Base-by-base conservation (phyloP, 116 monocot genomes). In the Papilionanthe hybrid region DNA sequence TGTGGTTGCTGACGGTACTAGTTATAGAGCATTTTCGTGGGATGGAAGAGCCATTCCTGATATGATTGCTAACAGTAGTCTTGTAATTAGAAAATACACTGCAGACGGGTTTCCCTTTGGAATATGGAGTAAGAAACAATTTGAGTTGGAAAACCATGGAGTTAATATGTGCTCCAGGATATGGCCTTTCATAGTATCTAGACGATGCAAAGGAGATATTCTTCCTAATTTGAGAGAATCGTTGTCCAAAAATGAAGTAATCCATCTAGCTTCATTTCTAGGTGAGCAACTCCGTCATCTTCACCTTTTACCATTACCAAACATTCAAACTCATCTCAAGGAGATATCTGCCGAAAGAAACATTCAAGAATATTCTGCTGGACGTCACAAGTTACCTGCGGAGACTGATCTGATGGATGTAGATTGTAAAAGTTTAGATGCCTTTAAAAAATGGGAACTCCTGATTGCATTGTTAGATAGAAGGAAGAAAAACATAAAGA, bases 181-280 rank as follows among this genome's bases (percentile, higher is more conserved):
- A 69, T 98, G 88, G 84, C 91, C 98, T 72, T 98, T 90, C 76
- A 83, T 93, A 41, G 86, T 98, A 45, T 91, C 84, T 47, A 94
- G 83, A 87, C 89, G 91, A 90, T 98, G 98, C 87, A 87, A 83
- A 86, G 98, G 98, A 47, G 87, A 91, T 76, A 94, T 98, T 72
- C 90, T 94, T 87, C 91, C 94, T 76, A 78, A 93, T 82, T 13
- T 98, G 88, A 89, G 93, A 83, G 90, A 93, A 28, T 65, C 4
- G 55, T 75, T 99, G 55, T 78, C 90, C 20, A 72, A 72, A 81
- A 84, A 83, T 80, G 98, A 99, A 79, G 55, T 78, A 60, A 76
- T 90, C 13, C 75, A 89, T 84, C 77, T 99, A 72, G 93, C 95
- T 80, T 89, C 98, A 42, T 99, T 91, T 85, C 79, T 99, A 83